Conservation (phyloP, 257 asterid genomes). For the Rubia yunnanensis region DNA sequence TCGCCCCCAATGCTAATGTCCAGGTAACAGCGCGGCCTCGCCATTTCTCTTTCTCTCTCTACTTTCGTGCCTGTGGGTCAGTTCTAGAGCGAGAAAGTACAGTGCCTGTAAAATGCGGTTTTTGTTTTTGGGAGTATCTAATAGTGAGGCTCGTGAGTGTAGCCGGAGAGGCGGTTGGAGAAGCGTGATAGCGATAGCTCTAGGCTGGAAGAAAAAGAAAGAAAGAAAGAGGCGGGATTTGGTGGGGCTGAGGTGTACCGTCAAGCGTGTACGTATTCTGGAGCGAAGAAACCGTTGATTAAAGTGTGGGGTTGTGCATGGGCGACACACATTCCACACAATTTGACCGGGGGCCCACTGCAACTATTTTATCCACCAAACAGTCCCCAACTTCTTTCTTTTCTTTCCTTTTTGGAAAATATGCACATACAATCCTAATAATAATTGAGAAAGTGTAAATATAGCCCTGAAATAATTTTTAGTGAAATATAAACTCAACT, state of each 20-base stretch:
- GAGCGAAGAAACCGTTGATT: constrained; percentile 1
- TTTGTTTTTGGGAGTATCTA: too few species aligned
- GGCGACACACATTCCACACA: constrained; percentile 6
- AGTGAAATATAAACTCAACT: too few species aligned
- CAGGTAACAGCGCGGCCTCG: constrained; percentile 55
- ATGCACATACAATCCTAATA: too few species aligned
- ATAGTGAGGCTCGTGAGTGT: too few species aligned
- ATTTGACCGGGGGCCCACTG: too few species aligned
- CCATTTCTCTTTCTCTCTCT: constrained; percentile 16
- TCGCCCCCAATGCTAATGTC: constrained; percentile 85
- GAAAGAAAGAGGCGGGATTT: neutral
- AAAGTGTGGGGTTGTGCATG: neutral
- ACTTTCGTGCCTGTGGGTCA: too few species aligned
- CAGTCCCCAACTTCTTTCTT: too few species aligned
- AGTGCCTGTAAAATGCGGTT: neutral
- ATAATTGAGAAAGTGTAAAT: too few species aligned
- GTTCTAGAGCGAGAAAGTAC: neutral
- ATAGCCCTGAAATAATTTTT: too few species aligned
- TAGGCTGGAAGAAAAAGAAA: neutral
- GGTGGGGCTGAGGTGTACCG: constrained; percentile 8
- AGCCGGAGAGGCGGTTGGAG: neutral
- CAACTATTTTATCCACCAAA: too few species aligned
- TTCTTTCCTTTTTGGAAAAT: too few species aligned
- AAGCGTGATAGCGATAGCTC: too few species aligned
- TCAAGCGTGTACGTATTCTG: neutral